Evolutionary conservation across 225 moss, liverwort and hornwort species (phyloP).

Genomic region (Bryum argenteum): DNA sequence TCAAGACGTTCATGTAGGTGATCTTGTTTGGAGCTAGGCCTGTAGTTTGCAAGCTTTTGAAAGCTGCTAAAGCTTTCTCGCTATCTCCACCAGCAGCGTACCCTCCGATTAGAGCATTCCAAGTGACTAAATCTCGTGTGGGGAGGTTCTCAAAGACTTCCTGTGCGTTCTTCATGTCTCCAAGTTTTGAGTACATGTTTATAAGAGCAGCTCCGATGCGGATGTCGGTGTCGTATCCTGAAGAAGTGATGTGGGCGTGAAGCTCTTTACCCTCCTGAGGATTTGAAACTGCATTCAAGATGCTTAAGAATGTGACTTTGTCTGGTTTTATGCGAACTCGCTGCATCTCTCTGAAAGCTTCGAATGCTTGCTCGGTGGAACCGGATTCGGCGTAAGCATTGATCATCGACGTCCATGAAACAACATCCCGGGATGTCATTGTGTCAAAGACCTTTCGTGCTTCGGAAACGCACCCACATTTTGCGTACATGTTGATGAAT

Average conservation of each 20-base stretch:
- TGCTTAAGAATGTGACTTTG: constrained; percentile 39
- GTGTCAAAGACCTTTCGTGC: constrained; percentile 37
- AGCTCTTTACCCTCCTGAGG: constrained; percentile 32
- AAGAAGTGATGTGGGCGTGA: constrained; percentile 30
- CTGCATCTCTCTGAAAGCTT: constrained; percentile 34
- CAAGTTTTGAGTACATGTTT: constrained; percentile 43
- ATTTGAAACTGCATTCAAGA: constrained; percentile 40
- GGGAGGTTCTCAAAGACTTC: constrained; percentile 39
- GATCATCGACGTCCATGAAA: constrained; percentile 47
- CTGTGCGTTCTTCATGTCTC: constrained; percentile 30
- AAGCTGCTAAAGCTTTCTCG: constrained; percentile 32
- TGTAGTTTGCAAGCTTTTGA: constrained; percentile 29
- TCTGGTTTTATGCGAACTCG: constrained; percentile 32
- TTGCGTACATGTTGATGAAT: constrained; percentile 38
- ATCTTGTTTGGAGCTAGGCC: constrained; percentile 30
- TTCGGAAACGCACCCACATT: constrained; percentile 40
- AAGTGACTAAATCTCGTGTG: constrained; percentile 30
- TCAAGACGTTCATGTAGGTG: constrained; percentile 42
- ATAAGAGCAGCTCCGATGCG: constrained; percentile 47
- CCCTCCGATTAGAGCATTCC: constrained; percentile 53
- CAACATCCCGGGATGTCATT: constrained; percentile 44
- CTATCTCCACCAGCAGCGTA: constrained; percentile 35
- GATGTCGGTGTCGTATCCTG: constrained; percentile 36
- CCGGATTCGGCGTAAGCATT: constrained; percentile 36
- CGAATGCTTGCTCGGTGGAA: constrained; percentile 26